Conservation (phyloP, 2,329 filamentous ascomycete species). For the Tetracladium maxilliforme region DNA sequence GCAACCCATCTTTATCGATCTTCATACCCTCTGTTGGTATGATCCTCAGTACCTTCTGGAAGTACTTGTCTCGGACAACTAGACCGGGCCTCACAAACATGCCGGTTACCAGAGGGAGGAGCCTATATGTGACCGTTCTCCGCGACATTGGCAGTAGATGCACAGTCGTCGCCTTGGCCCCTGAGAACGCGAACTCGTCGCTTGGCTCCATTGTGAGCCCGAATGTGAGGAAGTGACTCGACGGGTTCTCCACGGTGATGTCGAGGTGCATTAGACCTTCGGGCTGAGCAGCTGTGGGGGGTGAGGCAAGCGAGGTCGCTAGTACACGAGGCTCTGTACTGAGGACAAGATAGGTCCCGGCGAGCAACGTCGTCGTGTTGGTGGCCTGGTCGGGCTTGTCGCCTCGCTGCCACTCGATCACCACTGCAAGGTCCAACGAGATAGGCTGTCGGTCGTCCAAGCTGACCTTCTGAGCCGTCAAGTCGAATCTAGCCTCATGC, state of each 20-base stretch:
- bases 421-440: slow-evolving; percentile 58
- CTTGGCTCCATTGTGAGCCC: slow-evolving; percentile 83
- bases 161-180: slow-evolving; percentile 65
- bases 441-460: slow-evolving; percentile 72
- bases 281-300: too few relatives aligned
- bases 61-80: slow-evolving; percentile 77
- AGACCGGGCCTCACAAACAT: slow-evolving; percentile 60
- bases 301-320: too few relatives aligned
- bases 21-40: slow-evolving; percentile 63
- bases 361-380: slow-evolving; percentile 55
- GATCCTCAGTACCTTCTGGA: slow-evolving; percentile 77
- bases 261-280: slow-evolving; percentile 27
- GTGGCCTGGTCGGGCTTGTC: slow-evolving; percentile 13
- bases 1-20: slow-evolving; percentile 45
- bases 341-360: slow-evolving; percentile 69
- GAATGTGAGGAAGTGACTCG: slow-evolving; percentile 88
- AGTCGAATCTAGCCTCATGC: slow-evolving; percentile 55
- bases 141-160: slow-evolving; percentile 74
- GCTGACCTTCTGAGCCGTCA: slow-evolving; percentile 60
- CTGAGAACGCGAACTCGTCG: slow-evolving; percentile 86
- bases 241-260: slow-evolving; percentile 83
- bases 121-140: slow-evolving; percentile 54
- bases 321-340: slow-evolving; percentile 80
- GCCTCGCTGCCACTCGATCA: slow-evolving; percentile 62
- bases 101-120: slow-evolving; percentile 53